Evolutionary conservation across 441 rosid species (phyloP).

Genomic region (Brassica balearica): DNA sequence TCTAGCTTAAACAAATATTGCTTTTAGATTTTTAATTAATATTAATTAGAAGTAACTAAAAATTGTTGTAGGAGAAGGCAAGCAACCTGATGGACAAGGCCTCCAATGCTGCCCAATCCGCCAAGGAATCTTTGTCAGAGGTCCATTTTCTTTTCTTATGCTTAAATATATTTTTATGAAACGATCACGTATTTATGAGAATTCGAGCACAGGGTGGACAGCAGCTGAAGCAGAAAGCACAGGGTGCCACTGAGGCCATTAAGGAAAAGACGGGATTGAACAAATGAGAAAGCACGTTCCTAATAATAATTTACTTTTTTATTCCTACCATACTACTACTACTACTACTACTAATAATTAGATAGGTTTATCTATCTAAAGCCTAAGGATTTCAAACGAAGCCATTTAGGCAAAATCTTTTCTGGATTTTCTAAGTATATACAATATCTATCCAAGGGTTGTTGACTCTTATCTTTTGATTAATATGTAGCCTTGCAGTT

Average conservation of each 20-base stretch:
- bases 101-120: conserved; percentile 65
- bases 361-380: conserved; percentile 38
- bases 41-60: conserved; percentile 16
- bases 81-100: conserved; percentile 67
- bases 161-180: conserved; percentile 1
- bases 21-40: neutral
- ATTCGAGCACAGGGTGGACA: conserved; percentile 23
- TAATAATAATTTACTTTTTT: conserved; percentile 14
- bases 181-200: neutral
- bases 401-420: conserved; percentile 18
- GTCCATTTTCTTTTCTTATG: conserved; percentile 41
- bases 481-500: conserved; percentile 21
- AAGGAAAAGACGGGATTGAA: conserved; percentile 73
- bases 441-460: conserved; percentile 13
- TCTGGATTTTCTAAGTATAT: neutral
- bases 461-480: conserved; percentile 21
- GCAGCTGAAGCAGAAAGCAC: conserved; percentile 63
- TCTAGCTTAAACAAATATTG: neutral
- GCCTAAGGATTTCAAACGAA: conserved; percentile 20
- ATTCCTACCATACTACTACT: neutral
- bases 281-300: conserved; percentile 49
- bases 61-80: conserved; percentile 64
- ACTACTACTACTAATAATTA: conserved; percentile 34
- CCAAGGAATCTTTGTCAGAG: conserved; percentile 65
- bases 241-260: conserved; percentile 68